Base-by-base conservation (phyloP, 2,329 filamentous ascomycete species). In the Talaromyces marneffei region DNA sequence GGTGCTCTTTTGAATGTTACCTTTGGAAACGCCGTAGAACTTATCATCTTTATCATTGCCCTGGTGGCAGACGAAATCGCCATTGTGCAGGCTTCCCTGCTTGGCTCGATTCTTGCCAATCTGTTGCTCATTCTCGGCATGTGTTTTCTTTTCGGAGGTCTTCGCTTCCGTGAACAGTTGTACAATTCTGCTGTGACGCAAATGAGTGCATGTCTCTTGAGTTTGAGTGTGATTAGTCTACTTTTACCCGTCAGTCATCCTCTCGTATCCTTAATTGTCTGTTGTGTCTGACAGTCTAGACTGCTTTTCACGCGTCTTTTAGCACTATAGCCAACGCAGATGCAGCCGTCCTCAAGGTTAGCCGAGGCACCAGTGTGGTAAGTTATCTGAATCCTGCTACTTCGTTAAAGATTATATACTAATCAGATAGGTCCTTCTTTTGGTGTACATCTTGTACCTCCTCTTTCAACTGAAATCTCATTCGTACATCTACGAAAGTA, bases 151-250 rank as follows among this genome's bases (percentile, higher is more conserved):
- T 78, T 93, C 29, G 91, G 91, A 69, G 91, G 91, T 63, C 78
- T 95, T 60, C 86, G 90, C 63, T 96, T 85, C 73, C 87, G 89
- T 71, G 91, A 96, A 78, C 91, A 89, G 85, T 86, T 96, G 63
- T 96, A 95, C 78, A 96, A 95, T 77, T 92, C 86, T 75, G 94
- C 90, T 29, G 89, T 95, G 61, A 95, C 91, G 0, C 90, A 96
- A 73, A 95, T 95, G 90, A 95, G 91, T 72, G 91, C 91, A 59
- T 94, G 90, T 76, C 81, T 96, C 67, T 83, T 96, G 67, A 92
- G 89, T 78, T 75, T 95, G 73, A 92, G 89, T 70, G 91, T 94
- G 63, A 92, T 91, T 76, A 95, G 91, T 78, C 80, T 95, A 33
- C 82, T 95, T 44, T 77, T 96, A 18, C 91, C 91, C 1, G 87